Evolutionary conservation across 257 asterid genomes (phyloP), one percentile per base, ranked within the genome.

Genomic region (Jaltomata sinuosa): DNA sequence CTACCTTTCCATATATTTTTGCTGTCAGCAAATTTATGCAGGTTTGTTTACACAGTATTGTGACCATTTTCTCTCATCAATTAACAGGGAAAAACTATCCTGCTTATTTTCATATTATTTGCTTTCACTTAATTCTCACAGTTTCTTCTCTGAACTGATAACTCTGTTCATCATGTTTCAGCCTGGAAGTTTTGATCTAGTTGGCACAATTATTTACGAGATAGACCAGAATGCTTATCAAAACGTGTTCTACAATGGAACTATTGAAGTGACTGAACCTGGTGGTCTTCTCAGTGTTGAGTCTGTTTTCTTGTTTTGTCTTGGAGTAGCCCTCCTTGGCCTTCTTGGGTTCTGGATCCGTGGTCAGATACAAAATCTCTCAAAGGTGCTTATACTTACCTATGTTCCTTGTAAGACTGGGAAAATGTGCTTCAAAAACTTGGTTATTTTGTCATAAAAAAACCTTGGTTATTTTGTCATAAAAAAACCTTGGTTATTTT

Each of bases 11-110:
- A 12, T 97, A 97, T 86, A 83, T 92, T 80, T 97, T 92, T 85
- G 95, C 90, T 49, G 92, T 97, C 78, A 97, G 97, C 98, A 97
- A 97, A 93, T 97, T 97, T 90, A 91, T 97, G 85, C 99, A 97
- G 96, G 99, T 95, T 88, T 87, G 83, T 34, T 81, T 59, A 53
- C 79, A 25, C 31, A 81, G 83, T 40, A 34, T 47, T 61, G 34
- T 68, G 68, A 55, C 40, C 71, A 83, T 85, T 85, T 84, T 32
- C 18, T 65, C 49, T 31, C 29, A 49, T 49, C 62, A 25, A 25
- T 6, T 47, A 47, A 76, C 16, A 25, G 57, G 74, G 57, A 38
- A 18, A 47, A 34, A 45, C n/a, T 83, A 68, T 34, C 25, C 81
- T 1, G 42, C 61, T 15, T 76, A 74, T 45, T 25, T 47, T 42